Evolutionary conservation across 2,329 filamentous ascomycete genomes (phyloP).

Genomic region (Sporothrix mexicana): DNA sequence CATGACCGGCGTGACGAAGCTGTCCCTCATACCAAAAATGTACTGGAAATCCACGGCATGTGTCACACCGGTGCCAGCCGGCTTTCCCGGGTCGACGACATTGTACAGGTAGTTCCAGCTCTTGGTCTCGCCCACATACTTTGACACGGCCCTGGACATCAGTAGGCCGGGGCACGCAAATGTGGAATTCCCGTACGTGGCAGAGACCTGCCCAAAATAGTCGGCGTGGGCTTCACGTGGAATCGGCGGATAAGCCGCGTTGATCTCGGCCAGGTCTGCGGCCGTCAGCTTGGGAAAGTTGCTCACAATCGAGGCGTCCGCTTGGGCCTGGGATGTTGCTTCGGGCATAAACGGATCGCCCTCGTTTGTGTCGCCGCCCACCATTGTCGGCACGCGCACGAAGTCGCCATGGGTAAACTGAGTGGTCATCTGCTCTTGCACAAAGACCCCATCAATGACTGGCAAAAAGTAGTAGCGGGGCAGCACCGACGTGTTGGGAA

Average conservation of each 20-base stretch:
- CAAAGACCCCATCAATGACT: constrained; percentile 54
- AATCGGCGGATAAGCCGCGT: constrained; percentile 48
- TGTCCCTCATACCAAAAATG: constrained; percentile 50
- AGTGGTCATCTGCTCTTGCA: constrained; percentile 51
- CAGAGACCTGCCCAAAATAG: constrained; percentile 52
- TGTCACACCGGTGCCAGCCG: constrained; percentile 53
- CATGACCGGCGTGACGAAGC: constrained; percentile 49
- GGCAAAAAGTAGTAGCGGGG: constrained; percentile 59
- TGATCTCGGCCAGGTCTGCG: constrained; percentile 46
- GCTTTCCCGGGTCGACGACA: constrained; percentile 47
- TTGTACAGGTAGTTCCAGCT: constrained; percentile 58
- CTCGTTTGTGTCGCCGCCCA: constrained; percentile 55
- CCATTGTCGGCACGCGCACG: constrained; percentile 52
- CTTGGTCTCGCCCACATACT: neutral
- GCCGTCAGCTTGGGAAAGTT: constrained; percentile 51
- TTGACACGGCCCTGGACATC: neutral
- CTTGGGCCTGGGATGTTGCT: constrained; percentile 45
- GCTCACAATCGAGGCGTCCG: constrained; percentile 51
- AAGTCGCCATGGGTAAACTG: constrained; percentile 51
- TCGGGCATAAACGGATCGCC: constrained; percentile 54
- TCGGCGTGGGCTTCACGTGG: constrained; percentile 44
- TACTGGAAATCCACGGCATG: constrained; percentile 56
- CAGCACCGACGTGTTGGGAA: constrained; percentile 46
- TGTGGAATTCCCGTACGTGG: constrained; percentile 54
- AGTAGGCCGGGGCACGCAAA: constrained; percentile 49